Evolutionary conservation across 305 asterid species (phyloP).

Genomic region (Nicotiana rustica): DNA sequence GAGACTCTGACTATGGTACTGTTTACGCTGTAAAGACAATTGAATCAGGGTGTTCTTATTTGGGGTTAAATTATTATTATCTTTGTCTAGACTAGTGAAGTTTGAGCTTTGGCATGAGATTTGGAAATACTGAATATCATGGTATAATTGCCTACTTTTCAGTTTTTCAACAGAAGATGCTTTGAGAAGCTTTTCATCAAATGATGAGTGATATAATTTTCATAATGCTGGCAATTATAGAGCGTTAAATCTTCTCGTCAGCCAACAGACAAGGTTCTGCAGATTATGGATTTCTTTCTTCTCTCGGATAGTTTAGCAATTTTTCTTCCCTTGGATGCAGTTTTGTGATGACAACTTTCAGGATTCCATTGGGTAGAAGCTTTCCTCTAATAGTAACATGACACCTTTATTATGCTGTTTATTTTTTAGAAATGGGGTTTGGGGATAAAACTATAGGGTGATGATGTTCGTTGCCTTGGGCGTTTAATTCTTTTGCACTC

Average conservation of each 20-base stretch:
- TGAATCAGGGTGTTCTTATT: conserved; percentile 19
- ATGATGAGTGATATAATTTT: conserved; percentile 13
- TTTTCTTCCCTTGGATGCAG: no score
- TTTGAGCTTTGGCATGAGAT: conserved; percentile 26
- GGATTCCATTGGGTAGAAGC: neutral
- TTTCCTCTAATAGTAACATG: neutral
- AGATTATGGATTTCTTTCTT: neutral
- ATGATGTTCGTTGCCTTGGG: no score
- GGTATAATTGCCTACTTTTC: conserved; percentile 5
- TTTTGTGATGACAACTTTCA: neutral
- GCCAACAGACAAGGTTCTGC: neutral
- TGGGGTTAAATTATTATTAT: conserved; percentile 1
- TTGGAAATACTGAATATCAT: conserved; percentile 21
- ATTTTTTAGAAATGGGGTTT: neutral
- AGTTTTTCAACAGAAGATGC: neutral
- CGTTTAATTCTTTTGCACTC: neutral
- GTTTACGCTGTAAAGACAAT: conserved; percentile 15
- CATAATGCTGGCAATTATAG: conserved; percentile 1
- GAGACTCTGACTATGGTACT: neutral
- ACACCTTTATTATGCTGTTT: neutral
- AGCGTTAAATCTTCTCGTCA: neutral
- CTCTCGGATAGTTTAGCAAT: neutral
- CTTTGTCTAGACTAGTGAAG: conserved; percentile 19
- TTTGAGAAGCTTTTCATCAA: neutral
- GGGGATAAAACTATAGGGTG: no score